These are phyloP conservation scores for Babesia bigemina DNA, from an alignment of 169 alveolate species.

Conservation along the genomic window DNA sequence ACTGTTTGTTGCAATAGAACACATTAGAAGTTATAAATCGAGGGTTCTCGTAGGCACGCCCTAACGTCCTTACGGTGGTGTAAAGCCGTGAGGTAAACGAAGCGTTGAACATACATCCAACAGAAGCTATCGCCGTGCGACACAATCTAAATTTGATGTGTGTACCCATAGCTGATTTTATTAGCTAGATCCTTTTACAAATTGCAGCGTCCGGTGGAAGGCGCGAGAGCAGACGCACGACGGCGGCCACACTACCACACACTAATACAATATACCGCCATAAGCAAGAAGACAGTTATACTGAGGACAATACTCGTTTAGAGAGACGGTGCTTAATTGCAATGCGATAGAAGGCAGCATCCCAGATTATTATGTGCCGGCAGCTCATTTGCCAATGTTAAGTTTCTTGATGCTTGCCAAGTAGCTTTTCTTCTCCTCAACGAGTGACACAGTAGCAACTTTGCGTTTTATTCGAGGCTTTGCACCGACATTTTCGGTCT, in stretches of 20 bases:
- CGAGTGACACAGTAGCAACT: conserved; percentile 30
- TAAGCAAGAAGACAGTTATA: too few species aligned
- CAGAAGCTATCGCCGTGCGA: neutral
- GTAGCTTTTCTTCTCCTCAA: conserved; percentile 49
- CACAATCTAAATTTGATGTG: neutral
- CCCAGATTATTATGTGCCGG: too few species aligned
- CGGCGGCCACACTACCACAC: too few species aligned
- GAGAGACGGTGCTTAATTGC: too few species aligned
- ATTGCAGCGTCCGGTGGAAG: neutral
- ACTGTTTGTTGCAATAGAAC: too few species aligned
- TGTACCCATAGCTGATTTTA: neutral
- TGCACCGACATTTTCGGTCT: conserved; percentile 44
- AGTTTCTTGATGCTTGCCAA: conserved; percentile 59
- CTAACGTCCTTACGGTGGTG: too few species aligned
- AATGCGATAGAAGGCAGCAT: too few species aligned
- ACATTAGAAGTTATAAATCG: too few species aligned
- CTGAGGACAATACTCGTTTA: too few species aligned
- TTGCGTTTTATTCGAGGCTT: conserved; percentile 43
- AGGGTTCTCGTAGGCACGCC: too few species aligned
- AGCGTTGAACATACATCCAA: neutral
- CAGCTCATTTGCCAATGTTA: conserved; percentile 10
- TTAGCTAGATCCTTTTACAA: neutral
- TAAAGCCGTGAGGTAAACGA: neutral
- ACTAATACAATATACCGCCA: too few species aligned
- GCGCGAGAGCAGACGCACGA: neutral